A percentile compares a stretch with the other conserved stretches of the same genome.
Conservation (phyloP, 345 rosid genomes). For the Excoecaria cochinchinensis region DNA sequence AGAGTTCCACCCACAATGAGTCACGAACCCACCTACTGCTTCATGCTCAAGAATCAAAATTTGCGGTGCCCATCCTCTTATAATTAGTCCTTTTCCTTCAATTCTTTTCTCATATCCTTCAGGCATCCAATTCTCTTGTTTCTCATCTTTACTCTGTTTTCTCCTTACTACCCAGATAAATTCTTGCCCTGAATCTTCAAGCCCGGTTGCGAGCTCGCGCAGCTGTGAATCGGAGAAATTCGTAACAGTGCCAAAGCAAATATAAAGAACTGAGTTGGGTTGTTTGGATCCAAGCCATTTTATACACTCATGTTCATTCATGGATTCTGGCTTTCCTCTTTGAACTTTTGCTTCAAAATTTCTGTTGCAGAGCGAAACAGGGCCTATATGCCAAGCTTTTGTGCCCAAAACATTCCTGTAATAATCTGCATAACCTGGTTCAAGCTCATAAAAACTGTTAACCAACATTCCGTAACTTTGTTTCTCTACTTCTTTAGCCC, state of each 20-base stretch:
- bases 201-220: conserved; percentile 20
- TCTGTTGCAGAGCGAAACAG: neutral
- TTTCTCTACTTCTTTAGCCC: conserved; percentile 1
- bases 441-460: conserved; percentile 7
- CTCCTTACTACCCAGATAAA: conserved; percentile 3
- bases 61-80: conserved; percentile 24
- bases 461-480: neutral
- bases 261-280: conserved; percentile 20
- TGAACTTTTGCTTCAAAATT: neutral
- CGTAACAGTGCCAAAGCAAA: conserved; percentile 18
- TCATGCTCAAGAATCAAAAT: conserved; percentile 26
- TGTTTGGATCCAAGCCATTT: conserved; percentile 22
- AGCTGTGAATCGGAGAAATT: conserved; percentile 14
- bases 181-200: conserved; percentile 19
- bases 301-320: conserved; percentile 11
- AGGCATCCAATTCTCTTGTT: conserved; percentile 22
- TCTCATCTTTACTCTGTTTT: conserved; percentile 7
- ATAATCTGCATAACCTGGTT: neutral
- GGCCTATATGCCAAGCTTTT: conserved; percentile 9
- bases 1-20: conserved; percentile 34
- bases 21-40: conserved; percentile 23
- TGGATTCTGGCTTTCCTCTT: neutral
- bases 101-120: conserved; percentile 33
- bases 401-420: neutral
- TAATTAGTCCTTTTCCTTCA: conserved; percentile 19